A percentile compares a stretch with the other conserved stretches of the same genome.
Conservation (phyloP, 495 filamentous ascomycete genomes). For the Hypoxylon cercidicola region DNA sequence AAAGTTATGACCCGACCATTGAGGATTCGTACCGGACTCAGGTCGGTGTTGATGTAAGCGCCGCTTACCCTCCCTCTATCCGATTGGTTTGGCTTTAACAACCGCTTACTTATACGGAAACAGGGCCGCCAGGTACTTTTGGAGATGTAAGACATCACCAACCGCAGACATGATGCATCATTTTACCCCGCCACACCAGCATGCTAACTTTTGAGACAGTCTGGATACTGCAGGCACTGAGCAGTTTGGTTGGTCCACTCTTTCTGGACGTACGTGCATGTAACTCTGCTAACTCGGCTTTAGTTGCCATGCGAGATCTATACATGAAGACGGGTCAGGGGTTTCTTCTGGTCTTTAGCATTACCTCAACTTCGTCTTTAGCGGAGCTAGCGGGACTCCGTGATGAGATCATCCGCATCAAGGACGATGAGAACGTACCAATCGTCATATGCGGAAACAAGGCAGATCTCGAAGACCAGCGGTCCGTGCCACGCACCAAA, state of each 20-base stretch:
- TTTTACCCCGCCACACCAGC: constrained; percentile 15
- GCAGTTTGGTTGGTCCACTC: constrained; percentile 84
- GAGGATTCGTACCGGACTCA: constrained; percentile 96
- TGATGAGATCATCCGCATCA: constrained; percentile 97
- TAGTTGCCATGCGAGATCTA: constrained; percentile 77
- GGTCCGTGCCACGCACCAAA: constrained; percentile 80
- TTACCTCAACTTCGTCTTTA: constrained; percentile 86
- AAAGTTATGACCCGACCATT: constrained; percentile 98
- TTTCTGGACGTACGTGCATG: constrained; percentile 9
- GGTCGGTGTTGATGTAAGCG: constrained; percentile 89
- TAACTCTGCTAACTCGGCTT: constrained; percentile 35
- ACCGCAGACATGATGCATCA: constrained; percentile 26
- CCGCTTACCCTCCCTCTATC: constrained; percentile 6
- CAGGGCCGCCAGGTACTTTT: constrained; percentile 95
- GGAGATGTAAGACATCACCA: constrained; percentile 78
- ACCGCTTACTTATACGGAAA: constrained; percentile 42
- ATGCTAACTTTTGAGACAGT: constrained; percentile 58
- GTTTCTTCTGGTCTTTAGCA: constrained; percentile 97
- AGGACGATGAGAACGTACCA: constrained; percentile 90
- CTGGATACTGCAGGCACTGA: constrained; percentile 98
- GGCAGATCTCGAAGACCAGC: constrained; percentile 92
- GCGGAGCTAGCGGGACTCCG: constrained; percentile 87
- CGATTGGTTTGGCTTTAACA: constrained; percentile 25
- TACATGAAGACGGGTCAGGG: constrained; percentile 98
- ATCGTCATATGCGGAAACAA: constrained; percentile 99